Evolutionary conservation across 768 basidiomycete species (phyloP).

Genomic region (Suillus plorans): DNA sequence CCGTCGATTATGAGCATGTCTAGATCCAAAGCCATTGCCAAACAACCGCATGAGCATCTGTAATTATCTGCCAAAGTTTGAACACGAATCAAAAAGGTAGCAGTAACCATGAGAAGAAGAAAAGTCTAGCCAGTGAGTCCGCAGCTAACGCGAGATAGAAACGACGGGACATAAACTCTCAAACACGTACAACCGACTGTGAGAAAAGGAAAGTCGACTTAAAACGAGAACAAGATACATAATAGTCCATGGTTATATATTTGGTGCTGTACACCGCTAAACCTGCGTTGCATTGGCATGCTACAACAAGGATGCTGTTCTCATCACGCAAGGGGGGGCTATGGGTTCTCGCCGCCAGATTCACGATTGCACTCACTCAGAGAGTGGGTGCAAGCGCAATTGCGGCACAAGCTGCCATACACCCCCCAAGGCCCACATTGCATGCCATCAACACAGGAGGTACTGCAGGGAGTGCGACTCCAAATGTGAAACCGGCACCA

Average conservation of each 20-base stretch:
- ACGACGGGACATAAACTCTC: neutral
- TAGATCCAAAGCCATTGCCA: neutral
- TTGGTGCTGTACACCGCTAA: too few relatives aligned
- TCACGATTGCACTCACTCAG: slow-evolving; percentile 11
- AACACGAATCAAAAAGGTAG: neutral
- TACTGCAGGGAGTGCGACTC: slow-evolving; percentile 16
- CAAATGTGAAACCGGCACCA: slow-evolving; percentile 25
- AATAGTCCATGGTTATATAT: too few relatives aligned
- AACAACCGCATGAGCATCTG: neutral
- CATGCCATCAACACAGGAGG: slow-evolving; percentile 25
- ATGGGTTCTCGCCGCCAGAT: neutral
- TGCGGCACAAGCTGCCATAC: slow-evolving; percentile 25
- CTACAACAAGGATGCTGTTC: neutral
- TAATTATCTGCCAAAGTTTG: neutral
- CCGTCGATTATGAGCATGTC: too few relatives aligned
- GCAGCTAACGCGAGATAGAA: neutral
- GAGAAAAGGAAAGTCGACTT: too few relatives aligned
- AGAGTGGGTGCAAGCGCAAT: slow-evolving; percentile 23
- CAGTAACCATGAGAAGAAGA: neutral
- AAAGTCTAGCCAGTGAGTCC: neutral
- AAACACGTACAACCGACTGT: too few relatives aligned
- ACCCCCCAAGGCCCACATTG: slow-evolving; percentile 21
- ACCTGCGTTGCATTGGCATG: too few relatives aligned
- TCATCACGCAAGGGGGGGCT: neutral
- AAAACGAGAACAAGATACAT: too few relatives aligned